These are phyloP conservation scores for Quercus tomentella DNA, from an alignment of 331 rosid genomes.

Conservation along the genomic window DNA sequence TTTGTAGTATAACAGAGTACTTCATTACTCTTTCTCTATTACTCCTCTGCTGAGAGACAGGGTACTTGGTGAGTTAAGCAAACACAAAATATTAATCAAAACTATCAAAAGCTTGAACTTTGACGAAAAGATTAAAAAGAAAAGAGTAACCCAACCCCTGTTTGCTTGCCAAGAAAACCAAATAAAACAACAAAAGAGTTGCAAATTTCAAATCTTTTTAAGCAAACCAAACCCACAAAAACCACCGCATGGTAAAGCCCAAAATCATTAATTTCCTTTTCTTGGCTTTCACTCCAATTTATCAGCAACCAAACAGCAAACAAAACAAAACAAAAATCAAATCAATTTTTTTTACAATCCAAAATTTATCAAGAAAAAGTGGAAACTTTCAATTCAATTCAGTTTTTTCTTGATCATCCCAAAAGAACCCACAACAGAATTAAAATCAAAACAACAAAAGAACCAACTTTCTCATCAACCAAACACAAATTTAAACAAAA, in stretches of 20 bases:
- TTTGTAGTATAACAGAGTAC: neutral
- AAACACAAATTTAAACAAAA: neutral
- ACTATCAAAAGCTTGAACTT: neutral
- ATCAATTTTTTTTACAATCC: too few species aligned
- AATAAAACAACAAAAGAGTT: neutral
- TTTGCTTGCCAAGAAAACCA: neutral
- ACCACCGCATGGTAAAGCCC: neutral
- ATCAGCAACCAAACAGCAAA: too few species aligned
- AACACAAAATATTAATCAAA: neutral
- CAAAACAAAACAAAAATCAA: too few species aligned
- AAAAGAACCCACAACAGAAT: too few species aligned
- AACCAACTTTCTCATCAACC: neutral
- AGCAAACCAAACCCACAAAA: neutral
- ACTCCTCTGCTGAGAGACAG: neutral
- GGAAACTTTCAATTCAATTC: too few species aligned
- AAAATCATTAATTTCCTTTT: neutral
- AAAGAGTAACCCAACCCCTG: neutral
- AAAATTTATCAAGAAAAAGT: too few species aligned
- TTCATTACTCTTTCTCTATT: neutral
- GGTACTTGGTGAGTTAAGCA: neutral
- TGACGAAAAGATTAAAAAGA: neutral
- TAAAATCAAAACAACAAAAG: too few species aligned
- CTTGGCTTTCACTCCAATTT: neutral
- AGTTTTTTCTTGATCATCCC: too few species aligned
- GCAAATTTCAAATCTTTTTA: neutral